These are phyloP conservation scores for Sesbania bispinosa DNA, from an alignment of 306 rosid genomes.

Conservation along the genomic window DNA sequence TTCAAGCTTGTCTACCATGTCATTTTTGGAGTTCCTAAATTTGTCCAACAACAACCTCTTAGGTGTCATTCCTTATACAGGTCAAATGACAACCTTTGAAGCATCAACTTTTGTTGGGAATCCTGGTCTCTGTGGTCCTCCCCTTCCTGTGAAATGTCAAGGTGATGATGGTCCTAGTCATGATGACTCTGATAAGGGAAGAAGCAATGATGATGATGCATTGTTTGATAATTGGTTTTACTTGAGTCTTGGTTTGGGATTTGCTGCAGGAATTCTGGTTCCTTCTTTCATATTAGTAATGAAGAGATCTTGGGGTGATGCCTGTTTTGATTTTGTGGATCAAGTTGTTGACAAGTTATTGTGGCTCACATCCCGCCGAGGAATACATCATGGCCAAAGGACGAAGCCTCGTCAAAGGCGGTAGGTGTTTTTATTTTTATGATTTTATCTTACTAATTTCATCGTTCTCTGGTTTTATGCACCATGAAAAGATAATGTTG, in stretches of 20 bases:
- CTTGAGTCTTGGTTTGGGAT: conserved; percentile 50
- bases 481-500: no score
- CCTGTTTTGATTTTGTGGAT: conserved; percentile 34
- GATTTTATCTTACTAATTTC: no score
- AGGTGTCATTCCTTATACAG: conserved; percentile 32
- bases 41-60: no score
- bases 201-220: neutral
- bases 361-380: neutral
- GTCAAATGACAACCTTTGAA: conserved; percentile 35
- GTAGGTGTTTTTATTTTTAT: no score
- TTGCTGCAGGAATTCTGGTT: conserved; percentile 35
- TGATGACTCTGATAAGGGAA: neutral
- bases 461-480: no score
- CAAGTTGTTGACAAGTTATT: conserved; percentile 11
- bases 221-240: conserved; percentile 44
- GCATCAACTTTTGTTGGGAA: conserved; percentile 37
- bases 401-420: neutral
- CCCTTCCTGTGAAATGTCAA: conserved; percentile 32
- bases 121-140: conserved; percentile 40
- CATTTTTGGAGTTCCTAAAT: conserved; percentile 38
- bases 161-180: neutral
- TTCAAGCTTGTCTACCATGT: conserved; percentile 28
- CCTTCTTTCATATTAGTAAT: conserved; percentile 35
- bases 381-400: neutral
- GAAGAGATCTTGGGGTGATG: conserved; percentile 37